Base-by-base conservation (phyloP, 768 basidiomycete genomes). In the Lactarius hengduanensis region DNA sequence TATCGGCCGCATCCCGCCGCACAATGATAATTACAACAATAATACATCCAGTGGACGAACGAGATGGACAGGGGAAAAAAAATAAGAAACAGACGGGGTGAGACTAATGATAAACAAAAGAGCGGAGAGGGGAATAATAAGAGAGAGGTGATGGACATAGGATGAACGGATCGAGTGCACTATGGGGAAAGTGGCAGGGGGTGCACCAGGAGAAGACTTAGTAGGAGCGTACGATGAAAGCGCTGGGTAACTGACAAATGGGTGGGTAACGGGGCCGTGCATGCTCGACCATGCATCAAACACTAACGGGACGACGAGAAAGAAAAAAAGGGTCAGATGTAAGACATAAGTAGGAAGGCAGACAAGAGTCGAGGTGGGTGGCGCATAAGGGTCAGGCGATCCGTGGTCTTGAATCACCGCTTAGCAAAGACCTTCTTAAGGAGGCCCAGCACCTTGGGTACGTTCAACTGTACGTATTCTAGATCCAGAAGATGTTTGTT, bases 401-500 rank as follows among this genome's bases (percentile, higher is more conserved):
- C n/a, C n/a, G 15, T 16, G 20, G 26, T 15, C 28, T 68, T 40
- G 38, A 15, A 40, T 88, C 79, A 92, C 77, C 92, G 89, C 79
- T 92, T 92, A 26, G 89, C 88, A 74, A 94, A 94, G 69, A 96
- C 94, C 80, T 96, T 96, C 83, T 94, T 96, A 73, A 96, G 82
- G 63, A 97, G 84, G 36, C 86, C 90, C 41, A 97, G 82, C 58
- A 97, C 94, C 78, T 98, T 98, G 0, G 93, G 92, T 34, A 98
- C 96, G 76, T 97, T 96, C 69, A 98, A 80, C 77, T 97, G 94
- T 64, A 98, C 96, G 74, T 99, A 98, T 79, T 98, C 97, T 69
- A 99, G 82, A 79, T 99, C 97, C 69, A 99, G 79, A 40, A 96
- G 81, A 73, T 96, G 94, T 73, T 98, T 96, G 79, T 96, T 96